phyloP scores from a whole-genome alignment of 306 rosid genomes.

The Rosa multiflora region DNA sequence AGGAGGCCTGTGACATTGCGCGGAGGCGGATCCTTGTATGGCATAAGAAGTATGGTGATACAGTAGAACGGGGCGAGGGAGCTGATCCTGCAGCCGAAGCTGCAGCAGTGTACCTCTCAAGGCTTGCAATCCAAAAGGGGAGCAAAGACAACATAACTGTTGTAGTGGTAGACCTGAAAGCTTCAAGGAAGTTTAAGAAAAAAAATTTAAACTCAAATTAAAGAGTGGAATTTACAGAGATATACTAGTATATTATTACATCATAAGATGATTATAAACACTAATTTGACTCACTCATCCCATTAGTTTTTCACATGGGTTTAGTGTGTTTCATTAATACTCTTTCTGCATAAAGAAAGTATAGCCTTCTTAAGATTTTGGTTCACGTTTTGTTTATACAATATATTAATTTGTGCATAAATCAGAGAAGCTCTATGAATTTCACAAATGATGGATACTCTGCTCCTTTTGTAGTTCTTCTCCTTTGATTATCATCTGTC shows the following conservation, averaged over 20 bases:
- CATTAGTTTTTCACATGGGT: conserved; percentile 44
- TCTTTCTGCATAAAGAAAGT: conserved; percentile 28
- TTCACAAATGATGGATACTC: not conserved
- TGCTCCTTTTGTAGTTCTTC: not conserved
- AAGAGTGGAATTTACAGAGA: not conserved
- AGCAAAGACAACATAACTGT: conserved; percentile 81
- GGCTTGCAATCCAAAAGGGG: conserved; percentile 72
- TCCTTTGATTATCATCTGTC: not conserved
- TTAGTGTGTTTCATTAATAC: conserved; percentile 16
- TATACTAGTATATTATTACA: conserved; percentile 17
- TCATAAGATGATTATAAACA: conserved; percentile 10
- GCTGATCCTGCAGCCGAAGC: conserved; percentile 75
- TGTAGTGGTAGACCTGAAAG: conserved; percentile 73
- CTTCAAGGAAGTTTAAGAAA: conserved; percentile 64
- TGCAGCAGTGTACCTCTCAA: conserved; percentile 74
- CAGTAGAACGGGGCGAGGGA: conserved; percentile 27
- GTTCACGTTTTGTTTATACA: not conserved
- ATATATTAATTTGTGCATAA: not conserved
- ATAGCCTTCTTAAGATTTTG: not conserved
- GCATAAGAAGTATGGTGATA: conserved; percentile 62
- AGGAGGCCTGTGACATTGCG: conserved; percentile 80
- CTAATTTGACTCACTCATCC: conserved; percentile 34
- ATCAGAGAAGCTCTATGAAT: not conserved
- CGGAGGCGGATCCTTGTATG: conserved; percentile 71
- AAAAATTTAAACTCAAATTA: conserved; percentile 31